Percentiles rank a stretch among this genome's conserved stretches.
Evolutionary conservation across 768 basidiomycete species (phyloP).

Genomic region (Calocybe cyanea): DNA sequence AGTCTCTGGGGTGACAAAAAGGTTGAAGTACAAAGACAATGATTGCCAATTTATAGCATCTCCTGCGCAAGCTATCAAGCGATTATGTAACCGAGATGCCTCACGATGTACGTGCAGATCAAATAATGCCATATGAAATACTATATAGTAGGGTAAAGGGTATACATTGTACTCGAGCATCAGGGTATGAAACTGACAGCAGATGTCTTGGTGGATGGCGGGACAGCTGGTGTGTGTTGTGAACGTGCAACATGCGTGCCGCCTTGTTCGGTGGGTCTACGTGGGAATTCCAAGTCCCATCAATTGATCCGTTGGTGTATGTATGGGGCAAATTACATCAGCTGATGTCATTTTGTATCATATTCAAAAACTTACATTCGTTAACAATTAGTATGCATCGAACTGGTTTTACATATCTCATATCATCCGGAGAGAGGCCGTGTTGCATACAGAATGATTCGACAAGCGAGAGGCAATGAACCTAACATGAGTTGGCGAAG

Average conservation of each 20-base stretch:
- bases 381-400: not conserved
- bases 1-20: conserved; percentile 7
- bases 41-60: conserved; percentile 11
- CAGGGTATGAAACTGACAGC: too few relatives aligned
- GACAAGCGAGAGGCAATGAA: conserved; percentile 8
- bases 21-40: conserved; percentile 2
- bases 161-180: too few relatives aligned
- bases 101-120: conserved; percentile 13
- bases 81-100: conserved; percentile 16
- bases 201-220: too few relatives aligned
- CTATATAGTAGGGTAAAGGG: not conserved
- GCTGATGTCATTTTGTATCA: too few relatives aligned
- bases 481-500: not conserved
- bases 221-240: not conserved
- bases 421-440: conserved; percentile 5
- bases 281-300: too few relatives aligned
- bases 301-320: conserved; percentile 1
- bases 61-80: not conserved
- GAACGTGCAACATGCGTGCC: not conserved
- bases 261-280: too few relatives aligned
- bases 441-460: conserved; percentile 1
- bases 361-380: too few relatives aligned
- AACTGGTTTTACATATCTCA: conserved; percentile 6
- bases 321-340: not conserved
- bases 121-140: conserved; percentile 5